phyloP scores from a whole-genome alignment of 495 filamentous ascomycete genomes.

The Oidiodendron maius region DNA sequence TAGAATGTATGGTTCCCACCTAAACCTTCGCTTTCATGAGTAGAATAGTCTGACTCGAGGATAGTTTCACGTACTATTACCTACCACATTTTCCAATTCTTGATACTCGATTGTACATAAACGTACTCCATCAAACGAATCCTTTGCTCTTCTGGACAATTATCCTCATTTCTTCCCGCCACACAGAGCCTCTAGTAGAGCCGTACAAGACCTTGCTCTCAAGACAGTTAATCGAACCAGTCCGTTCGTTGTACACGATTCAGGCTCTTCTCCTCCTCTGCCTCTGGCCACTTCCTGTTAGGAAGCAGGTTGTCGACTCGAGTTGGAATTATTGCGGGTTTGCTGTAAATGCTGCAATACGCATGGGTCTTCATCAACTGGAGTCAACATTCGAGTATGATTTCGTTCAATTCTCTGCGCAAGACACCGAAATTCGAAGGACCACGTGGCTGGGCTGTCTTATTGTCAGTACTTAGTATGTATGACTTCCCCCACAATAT shows the following conservation, averaged over 20 bases:
- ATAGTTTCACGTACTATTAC: conserved; percentile 22
- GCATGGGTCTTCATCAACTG: conserved; percentile 25
- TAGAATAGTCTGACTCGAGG: neutral
- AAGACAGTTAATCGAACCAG: conserved; percentile 16
- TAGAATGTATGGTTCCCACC: neutral
- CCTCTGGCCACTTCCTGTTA: conserved; percentile 26
- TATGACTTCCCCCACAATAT: neutral
- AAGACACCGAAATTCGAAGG: conserved; percentile 17
- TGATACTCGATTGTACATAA: conserved; percentile 19
- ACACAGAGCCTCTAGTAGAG: conserved; percentile 14
- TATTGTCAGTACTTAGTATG: conserved; percentile 26
- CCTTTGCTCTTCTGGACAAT: conserved; percentile 30
- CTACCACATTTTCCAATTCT: conserved; percentile 24
- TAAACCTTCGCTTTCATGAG: neutral
- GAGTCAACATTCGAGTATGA: conserved; percentile 10
- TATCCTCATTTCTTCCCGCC: conserved; percentile 14
- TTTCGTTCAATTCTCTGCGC: conserved; percentile 11
- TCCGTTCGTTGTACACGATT: conserved; percentile 23
- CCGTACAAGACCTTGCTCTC: conserved; percentile 21
- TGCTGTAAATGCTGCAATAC: conserved; percentile 25
- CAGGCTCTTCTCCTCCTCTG: conserved; percentile 28
- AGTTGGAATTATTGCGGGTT: conserved; percentile 30
- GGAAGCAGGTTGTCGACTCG: conserved; percentile 22
- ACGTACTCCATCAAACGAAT: conserved; percentile 21
- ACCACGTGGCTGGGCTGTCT: conserved; percentile 29